Evolutionary conservation across 2,329 filamentous ascomycete genomes (phyloP), one percentile per base, ranked within the genome.

Genomic region (Fusarium azukiicola): DNA sequence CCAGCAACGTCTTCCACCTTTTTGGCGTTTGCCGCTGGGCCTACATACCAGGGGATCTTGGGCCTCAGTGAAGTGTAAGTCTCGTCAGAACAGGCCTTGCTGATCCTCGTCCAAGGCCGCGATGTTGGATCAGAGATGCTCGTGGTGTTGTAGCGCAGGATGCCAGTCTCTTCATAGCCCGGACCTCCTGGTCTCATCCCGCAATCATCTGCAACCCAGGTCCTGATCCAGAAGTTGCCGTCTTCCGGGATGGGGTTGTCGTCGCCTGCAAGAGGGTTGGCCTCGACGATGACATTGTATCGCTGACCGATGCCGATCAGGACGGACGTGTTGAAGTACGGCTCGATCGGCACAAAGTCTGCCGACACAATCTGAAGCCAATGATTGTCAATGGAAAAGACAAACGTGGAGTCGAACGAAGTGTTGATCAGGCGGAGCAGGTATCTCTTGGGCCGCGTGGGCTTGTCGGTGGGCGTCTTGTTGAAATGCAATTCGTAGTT

Each of bases 321-420:
- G 1, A 82, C 56, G 0, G 74, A 78, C 0, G 78, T 69, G 17
- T 72, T 74, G 27, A 71, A 75, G 10, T 82, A 81, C 0, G 80
- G 80, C 5, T 79, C 69, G 3, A 82, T 78, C 0, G 80, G 80
- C 0, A 81, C 79, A 11, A 82, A 82, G 16, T 82, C 80, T 4
- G 77, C 38, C 0, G 79, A 50, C 6, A 80, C 73, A 6, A 82
- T 68, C 1, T 77, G 74, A 4, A 82, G 73, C 67, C 74, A 75
- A n/a, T 82, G 80, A 6, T 81, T 80, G 12, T 82, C 80, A 5
- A 82, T 82, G 2, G 75, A 80, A 4, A 82, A 82, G 44, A 82
- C 70, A 52, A 79, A 79, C 0, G 79, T 80, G 2, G 80, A 71
- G n/a, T 82, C 80, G 1, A 82, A 76, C 0, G 80, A 82, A 0